Percentiles rank a stretch among this genome's conserved stretches.
Conservation (phyloP, 805 yeast species). For the Nakazawaea molendinolei region DNA sequence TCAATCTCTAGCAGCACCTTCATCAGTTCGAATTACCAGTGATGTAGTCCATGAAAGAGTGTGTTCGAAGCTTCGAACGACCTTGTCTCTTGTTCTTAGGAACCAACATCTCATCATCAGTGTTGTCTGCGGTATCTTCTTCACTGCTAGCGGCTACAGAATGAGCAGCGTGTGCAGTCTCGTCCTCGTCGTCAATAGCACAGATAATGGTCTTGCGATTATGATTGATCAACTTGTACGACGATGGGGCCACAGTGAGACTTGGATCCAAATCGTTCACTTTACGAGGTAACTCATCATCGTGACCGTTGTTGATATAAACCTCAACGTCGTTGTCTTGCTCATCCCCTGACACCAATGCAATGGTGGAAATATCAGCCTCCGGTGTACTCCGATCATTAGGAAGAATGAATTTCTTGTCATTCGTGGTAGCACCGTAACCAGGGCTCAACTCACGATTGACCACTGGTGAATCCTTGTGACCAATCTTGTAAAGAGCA, state of each 20-base stretch:
- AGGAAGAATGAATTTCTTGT: conserved; percentile 10
- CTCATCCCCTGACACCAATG: background rate
- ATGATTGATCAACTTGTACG: conserved; percentile 12
- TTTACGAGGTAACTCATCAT: background rate
- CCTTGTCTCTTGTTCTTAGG: background rate
- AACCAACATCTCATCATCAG: conserved; percentile 6
- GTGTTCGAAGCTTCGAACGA: background rate
- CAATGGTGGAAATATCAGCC: conserved; percentile 9
- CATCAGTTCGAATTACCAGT: conserved; percentile 5
- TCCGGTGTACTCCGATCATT: conserved; percentile 11
- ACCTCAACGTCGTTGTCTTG: conserved; percentile 11
- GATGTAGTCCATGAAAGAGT: conserved; percentile 9
- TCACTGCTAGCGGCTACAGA: conserved; percentile 1
- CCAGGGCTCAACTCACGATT: conserved; percentile 8
- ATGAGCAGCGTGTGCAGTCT: conserved; percentile 7
- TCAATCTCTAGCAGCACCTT: no score
- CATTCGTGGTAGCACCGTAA: conserved; percentile 11
- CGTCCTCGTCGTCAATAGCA: conserved; percentile 11
- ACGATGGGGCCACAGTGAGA: conserved; percentile 10
- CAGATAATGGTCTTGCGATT: conserved; percentile 13
- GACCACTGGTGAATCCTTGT: background rate
- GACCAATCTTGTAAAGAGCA: conserved; percentile 9
- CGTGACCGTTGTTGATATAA: conserved; percentile 6
- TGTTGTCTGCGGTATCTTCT: conserved; percentile 4
- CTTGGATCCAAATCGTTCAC: background rate